These are phyloP conservation scores for Nigrospora oryzae DNA, from an alignment of 2,329 filamentous ascomycete genomes.

Conservation along the genomic window DNA sequence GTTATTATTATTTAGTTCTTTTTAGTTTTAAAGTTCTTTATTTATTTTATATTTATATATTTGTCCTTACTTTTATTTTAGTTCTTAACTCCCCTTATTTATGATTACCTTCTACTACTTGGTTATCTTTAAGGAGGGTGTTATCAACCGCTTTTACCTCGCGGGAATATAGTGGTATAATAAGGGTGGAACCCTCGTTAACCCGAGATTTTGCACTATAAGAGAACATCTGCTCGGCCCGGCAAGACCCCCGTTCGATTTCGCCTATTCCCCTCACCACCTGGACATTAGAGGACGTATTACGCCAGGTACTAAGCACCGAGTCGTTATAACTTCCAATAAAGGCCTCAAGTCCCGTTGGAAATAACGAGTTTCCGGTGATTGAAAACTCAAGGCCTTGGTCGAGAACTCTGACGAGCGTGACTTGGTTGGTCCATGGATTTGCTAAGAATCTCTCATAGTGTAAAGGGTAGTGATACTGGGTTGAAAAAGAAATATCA, in stretches of 20 bases:
- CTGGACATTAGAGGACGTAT: constrained; percentile 48
- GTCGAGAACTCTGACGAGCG: constrained; percentile 30
- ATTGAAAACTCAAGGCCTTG: constrained; percentile 31
- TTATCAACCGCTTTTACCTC: too few species aligned
- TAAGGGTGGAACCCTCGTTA: constrained; percentile 7
- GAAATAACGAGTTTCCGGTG: constrained; percentile 35
- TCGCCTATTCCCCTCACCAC: constrained; percentile 32
- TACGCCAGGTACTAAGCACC: constrained; percentile 40
- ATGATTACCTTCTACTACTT: too few species aligned
- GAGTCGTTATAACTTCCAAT: constrained; percentile 14
- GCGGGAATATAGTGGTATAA: constrained; percentile 45
- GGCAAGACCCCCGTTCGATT: constrained; percentile 40
- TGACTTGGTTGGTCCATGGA: constrained; percentile 32
- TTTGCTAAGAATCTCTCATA: constrained; percentile 43
- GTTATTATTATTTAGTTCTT: too few species aligned
- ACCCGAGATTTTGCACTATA: constrained; percentile 38
- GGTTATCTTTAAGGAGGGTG: too few species aligned
- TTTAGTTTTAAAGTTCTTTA: too few species aligned
- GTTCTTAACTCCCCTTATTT: too few species aligned
- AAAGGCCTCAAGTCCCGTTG: constrained; percentile 53
- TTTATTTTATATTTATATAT: too few species aligned
- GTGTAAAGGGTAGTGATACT: constrained; percentile 53
- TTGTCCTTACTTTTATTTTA: too few species aligned
- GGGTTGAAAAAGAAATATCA: constrained; percentile 21
- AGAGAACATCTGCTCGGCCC: constrained; percentile 45